Conservation (phyloP, 805 yeast species). For the Ogataea henricii region DNA sequence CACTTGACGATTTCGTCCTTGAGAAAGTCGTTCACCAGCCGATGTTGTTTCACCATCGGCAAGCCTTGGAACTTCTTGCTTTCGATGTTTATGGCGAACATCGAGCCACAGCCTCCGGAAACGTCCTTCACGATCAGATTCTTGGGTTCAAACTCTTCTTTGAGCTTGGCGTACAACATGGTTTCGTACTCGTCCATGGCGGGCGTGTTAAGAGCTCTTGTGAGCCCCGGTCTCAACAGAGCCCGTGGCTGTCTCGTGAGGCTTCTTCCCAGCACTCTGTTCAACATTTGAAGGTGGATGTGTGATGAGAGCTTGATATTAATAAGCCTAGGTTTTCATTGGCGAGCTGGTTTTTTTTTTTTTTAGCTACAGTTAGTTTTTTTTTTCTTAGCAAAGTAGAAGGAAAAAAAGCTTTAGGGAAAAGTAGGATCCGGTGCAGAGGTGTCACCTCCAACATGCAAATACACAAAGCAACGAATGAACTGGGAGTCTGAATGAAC, state of each 20-base stretch:
- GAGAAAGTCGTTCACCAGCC: constrained; percentile 78
- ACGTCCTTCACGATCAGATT: constrained; percentile 73
- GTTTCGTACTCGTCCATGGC: constrained; percentile 62
- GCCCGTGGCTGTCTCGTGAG: background rate
- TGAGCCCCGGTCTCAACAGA: background rate
- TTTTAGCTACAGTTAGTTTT: too few relatives aligned
- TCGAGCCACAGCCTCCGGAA: constrained; percentile 96
- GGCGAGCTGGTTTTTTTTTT: constrained; percentile 1
- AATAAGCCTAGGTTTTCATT: constrained; percentile 5
- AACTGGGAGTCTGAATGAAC: too few relatives aligned
- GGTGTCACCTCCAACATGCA: too few relatives aligned
- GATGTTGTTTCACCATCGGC: constrained; percentile 87
- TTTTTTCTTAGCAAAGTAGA: too few relatives aligned
- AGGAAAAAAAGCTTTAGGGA: too few relatives aligned
- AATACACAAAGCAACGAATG: too few relatives aligned
- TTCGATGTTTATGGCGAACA: constrained; percentile 86
- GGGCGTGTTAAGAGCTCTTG: constrained; percentile 3
- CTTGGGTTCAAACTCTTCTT: constrained; percentile 59
- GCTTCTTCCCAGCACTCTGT: background rate
- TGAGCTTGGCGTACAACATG: constrained; percentile 58
- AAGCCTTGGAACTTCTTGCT: constrained; percentile 76
- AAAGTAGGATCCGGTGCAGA: too few relatives aligned
- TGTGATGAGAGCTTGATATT: background rate
- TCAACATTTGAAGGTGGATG: background rate
- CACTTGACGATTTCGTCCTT: constrained; percentile 85